Percentiles rank a stretch among this genome's conserved stretches.
Conservation (phyloP, 805 yeast genomes). For the Dipodascopsis uninucleata region DNA sequence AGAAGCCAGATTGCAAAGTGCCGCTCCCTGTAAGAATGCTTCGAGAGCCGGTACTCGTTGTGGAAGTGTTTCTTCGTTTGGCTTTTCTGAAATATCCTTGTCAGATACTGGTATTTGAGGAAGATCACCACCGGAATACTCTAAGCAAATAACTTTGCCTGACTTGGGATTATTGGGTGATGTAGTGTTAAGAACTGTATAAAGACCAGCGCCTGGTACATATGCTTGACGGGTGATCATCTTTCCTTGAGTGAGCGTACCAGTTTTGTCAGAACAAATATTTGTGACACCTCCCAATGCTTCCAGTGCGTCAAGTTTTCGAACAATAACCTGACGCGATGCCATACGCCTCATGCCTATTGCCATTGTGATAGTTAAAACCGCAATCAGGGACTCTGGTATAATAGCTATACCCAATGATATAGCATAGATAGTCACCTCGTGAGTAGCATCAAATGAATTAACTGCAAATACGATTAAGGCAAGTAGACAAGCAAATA, state of each 20-base stretch:
- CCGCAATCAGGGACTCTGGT: conserved; percentile 76
- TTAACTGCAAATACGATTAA: conserved; percentile 85
- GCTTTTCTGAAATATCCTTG: conserved; percentile 1
- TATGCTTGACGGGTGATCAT: conserved; percentile 71
- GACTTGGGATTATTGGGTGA: conserved; percentile 62
- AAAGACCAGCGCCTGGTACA: conserved; percentile 62
- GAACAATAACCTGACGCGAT: conserved; percentile 64
- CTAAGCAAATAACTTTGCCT: conserved; percentile 44
- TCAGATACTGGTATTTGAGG: conserved; percentile 28
- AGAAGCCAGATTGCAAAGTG: conserved; percentile 75
- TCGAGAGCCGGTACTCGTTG: conserved; percentile 5
- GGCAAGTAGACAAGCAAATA: conserved; percentile 79
- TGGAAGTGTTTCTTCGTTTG: conserved; percentile 23
- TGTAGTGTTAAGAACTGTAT: conserved; percentile 50
- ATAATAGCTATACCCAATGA: conserved; percentile 82
- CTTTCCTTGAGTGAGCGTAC: conserved; percentile 75
- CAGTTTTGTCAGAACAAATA: conserved; percentile 79
- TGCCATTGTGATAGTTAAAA: conserved; percentile 81
- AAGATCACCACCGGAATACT: background rate
- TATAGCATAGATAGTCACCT: conserved; percentile 84
- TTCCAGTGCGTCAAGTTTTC: conserved; percentile 73
- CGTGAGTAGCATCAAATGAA: conserved; percentile 64
- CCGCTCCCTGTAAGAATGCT: conserved; percentile 60
- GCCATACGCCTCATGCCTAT: conserved; percentile 74
- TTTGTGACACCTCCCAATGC: conserved; percentile 76